Evolutionary conservation across 306 rosid genomes (phyloP).

Genomic region (Begonia loranthoides): DNA sequence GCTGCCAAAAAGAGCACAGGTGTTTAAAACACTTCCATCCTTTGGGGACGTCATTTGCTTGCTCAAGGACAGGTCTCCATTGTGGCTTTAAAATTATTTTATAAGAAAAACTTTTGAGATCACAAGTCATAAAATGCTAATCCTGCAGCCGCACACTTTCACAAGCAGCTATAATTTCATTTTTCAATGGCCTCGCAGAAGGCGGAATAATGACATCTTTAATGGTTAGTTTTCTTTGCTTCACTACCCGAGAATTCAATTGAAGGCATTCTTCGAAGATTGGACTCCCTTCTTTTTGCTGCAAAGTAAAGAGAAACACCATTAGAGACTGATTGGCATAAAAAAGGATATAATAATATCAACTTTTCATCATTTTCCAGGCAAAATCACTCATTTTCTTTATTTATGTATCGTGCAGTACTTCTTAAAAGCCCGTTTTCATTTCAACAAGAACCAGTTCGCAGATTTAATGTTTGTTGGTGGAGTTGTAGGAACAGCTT

Average conservation of each 20-base stretch:
- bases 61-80: constrained; percentile 40
- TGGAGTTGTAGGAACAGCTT: constrained; percentile 45
- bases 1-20: constrained; percentile 6
- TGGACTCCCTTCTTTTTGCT: too few relatives aligned
- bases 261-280: too few relatives aligned
- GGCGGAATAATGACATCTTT: constrained; percentile 51
- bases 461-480: constrained; percentile 63
- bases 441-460: constrained; percentile 57
- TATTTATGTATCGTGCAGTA: constrained; percentile 36
- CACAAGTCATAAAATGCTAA: neutral
- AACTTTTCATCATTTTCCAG: too few relatives aligned
- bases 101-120: too few relatives aligned
- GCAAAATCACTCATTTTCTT: too few relatives aligned
- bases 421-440: constrained; percentile 76
- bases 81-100: too few relatives aligned
- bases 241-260: too few relatives aligned
- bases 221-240: constrained; percentile 26
- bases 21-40: constrained; percentile 42
- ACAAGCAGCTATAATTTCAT: constrained; percentile 50
- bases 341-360: too few relatives aligned
- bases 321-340: too few relatives aligned
- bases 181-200: constrained; percentile 65
- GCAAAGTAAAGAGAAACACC: too few relatives aligned
- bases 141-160: constrained; percentile 58
- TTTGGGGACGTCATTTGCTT: constrained; percentile 27